These are phyloP conservation scores for Posidonia australis DNA, from an alignment of 106 monocot genomes.

Conservation along the genomic window DNA sequence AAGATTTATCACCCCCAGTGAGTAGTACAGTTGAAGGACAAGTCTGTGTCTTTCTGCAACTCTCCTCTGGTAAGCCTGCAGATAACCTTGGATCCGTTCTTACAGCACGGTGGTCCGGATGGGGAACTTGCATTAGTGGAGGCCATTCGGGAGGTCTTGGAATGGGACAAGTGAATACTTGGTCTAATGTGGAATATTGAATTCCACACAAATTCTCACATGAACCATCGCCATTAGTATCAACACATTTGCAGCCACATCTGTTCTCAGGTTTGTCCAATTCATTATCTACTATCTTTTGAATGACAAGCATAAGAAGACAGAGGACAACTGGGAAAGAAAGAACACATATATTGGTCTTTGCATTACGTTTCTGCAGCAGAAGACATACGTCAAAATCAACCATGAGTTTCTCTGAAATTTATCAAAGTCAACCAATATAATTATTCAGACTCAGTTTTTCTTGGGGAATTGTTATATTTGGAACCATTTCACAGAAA, in stretches of 20 bases:
- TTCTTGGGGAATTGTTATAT: no score
- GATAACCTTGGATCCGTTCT: background rate
- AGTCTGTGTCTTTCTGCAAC: conserved; percentile 6
- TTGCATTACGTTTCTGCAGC: no score
- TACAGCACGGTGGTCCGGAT: conserved; percentile 10
- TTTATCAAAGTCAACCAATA: no score
- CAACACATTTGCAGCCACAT: conserved; percentile 18
- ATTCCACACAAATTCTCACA: conserved; percentile 18
- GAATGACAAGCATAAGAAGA: conserved; percentile 16
- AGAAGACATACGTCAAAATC: no score
- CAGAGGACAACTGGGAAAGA: conserved; percentile 30
- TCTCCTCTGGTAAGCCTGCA: conserved; percentile 3
- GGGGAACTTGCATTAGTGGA: conserved; percentile 33
- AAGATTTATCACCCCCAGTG: conserved; percentile 24
- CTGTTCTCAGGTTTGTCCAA: conserved; percentile 1
- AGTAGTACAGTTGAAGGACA: conserved; percentile 29
- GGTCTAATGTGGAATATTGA: conserved; percentile 17
- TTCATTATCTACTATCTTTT: conserved; percentile 9
- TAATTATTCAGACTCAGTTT: no score
- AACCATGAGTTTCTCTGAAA: no score
- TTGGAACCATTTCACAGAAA: no score
- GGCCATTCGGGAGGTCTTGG: conserved; percentile 26
- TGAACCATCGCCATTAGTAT: conserved; percentile 4
- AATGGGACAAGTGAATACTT: conserved; percentile 14
- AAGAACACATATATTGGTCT: no score